A percentile compares a stretch with the other conserved stretches of the same genome.
Conservation (phyloP, 371 early-diverging fungal species). For the Mortierella sp. region DNA sequence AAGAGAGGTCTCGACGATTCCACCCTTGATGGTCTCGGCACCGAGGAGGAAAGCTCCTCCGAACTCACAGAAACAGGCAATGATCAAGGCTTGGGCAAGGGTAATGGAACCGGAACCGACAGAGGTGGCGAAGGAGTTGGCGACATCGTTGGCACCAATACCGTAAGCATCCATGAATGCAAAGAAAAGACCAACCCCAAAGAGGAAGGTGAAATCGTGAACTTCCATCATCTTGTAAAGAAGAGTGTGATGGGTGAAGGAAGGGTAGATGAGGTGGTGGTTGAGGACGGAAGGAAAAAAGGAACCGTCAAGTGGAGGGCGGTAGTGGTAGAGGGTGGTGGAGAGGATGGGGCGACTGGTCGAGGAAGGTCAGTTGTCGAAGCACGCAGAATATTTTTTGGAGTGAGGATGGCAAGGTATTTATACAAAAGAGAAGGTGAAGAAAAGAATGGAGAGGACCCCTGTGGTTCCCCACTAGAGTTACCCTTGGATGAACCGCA, state of each 20-base stretch:
- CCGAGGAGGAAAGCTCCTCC: constrained; percentile 88
- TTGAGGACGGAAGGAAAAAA: not conserved
- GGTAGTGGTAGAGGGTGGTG: not conserved
- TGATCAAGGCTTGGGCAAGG: constrained; percentile 77
- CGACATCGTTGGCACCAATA: constrained; percentile 94
- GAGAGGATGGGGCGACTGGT: constrained; percentile 9
- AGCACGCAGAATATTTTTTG: not conserved
- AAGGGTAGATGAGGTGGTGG: not conserved
- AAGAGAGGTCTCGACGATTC: constrained; percentile 69
- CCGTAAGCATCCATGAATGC: constrained; percentile 79
- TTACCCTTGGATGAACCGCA: not conserved
- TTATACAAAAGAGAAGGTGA: not conserved
- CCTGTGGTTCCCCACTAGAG: too few species aligned
- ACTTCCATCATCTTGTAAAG: constrained; percentile 66
- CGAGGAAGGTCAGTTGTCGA: constrained; percentile 3
- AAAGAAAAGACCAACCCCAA: constrained; percentile 78
- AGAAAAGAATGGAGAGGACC: too few species aligned
- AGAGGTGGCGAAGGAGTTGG: constrained; percentile 92
- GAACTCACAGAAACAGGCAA: constrained; percentile 91
- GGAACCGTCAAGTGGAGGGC: not conserved
- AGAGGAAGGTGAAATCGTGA: constrained; percentile 83
- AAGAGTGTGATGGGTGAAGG: not conserved
- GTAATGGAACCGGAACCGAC: constrained; percentile 87
- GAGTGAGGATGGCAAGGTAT: not conserved
- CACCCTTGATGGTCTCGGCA: constrained; percentile 83